A percentile compares a stretch with the other conserved stretches of the same genome.
Evolutionary conservation across 2,329 filamentous ascomycete species (phyloP).

Genomic region (Coniochaeta sp.): DNA sequence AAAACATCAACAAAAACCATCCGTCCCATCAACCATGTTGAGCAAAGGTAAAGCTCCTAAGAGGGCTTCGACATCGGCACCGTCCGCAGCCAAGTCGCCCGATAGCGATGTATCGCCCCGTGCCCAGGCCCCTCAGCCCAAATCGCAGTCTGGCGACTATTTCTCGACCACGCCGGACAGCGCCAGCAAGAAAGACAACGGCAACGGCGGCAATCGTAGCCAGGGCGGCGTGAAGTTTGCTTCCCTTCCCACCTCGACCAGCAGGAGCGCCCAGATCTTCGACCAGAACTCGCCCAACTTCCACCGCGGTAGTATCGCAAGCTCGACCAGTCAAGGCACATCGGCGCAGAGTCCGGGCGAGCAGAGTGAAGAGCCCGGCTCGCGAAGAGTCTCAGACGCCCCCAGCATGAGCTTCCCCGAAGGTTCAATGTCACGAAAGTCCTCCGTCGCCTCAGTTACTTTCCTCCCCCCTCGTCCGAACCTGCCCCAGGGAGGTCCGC

Average conservation of each 20-base stretch:
- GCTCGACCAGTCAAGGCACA: not conserved
- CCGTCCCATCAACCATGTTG: slow-evolving; percentile 6
- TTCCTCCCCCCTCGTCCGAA: slow-evolving; percentile 36
- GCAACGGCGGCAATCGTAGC: no score
- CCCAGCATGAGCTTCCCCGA: slow-evolving; percentile 24
- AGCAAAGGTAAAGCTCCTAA: not conserved
- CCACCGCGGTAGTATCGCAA: not conserved
- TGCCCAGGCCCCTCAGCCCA: slow-evolving; percentile 22
- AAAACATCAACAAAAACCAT: slow-evolving; percentile 2
- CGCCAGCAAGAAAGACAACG: not conserved
- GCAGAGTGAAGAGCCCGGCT: not conserved
- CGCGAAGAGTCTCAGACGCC: slow-evolving; percentile 20
- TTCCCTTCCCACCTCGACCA: not conserved
- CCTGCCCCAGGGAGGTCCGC: slow-evolving; percentile 41
- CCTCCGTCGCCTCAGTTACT: slow-evolving; percentile 39
- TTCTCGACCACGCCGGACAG: slow-evolving; percentile 12
- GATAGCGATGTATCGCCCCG: slow-evolving; percentile 37
- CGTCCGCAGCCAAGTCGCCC: slow-evolving; percentile 9
- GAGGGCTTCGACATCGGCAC: not conserved
- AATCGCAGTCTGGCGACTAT: slow-evolving; percentile 14
- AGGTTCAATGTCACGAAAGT: slow-evolving; percentile 30
- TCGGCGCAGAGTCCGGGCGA: not conserved
- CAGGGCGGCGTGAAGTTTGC: not conserved
- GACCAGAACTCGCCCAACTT: slow-evolving; percentile 1
- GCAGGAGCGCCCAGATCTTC: slow-evolving; percentile 4